Base-by-base conservation (phyloP, 257 asterid genomes). In the Coffea eugenioides region DNA sequence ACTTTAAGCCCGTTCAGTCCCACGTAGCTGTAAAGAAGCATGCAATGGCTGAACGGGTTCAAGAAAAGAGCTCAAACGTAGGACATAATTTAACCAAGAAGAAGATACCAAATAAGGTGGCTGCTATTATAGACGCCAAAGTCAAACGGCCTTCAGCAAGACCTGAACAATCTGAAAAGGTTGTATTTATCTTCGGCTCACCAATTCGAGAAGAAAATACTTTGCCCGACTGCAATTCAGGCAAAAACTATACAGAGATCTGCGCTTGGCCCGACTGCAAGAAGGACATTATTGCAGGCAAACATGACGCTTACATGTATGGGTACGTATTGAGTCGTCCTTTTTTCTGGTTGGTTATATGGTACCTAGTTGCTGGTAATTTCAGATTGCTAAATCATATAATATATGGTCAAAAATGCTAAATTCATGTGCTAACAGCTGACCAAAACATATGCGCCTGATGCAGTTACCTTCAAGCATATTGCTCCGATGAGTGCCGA, bases 281-380 rank as follows among this genome's bases (percentile, higher is more conserved):
- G 36, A 46, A 71, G 61, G 16, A 71, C 36, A 71, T 71, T 71
- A 16, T 11, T 25, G 39, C 36, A 45, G 36, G 61, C 20, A 41
- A 69, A 25, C 36, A 71, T 11, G 75, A 71, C n/a, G 75, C 20
- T n/a, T 71, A 21, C 41, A 46, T 71, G 75, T 23, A 71, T 46
- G 75, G 75, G 75, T 71, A 48, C 34, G 74, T n/a, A n/a, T n/a
- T n/a, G n/a, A n/a, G n/a, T n/a, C n/a, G n/a, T n/a, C n/a, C n/a
- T n/a, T n/a, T n/a, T n/a, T 69, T 41, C 20, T 41, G 41, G 41
- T 39, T 39, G 41, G 41, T 39, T 39, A 3, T 39, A 39, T 39
- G 41, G 1, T 39, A 3, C 41, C 41, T 39, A 3, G 41, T 39
- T 39, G 41, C 3, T 3, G 46, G 6, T 69, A 39, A 36, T 39